Evolutionary conservation across 345 rosid species (phyloP), one percentile per base, ranked within the genome.

Genomic region (Lagerstroemia speciosa): DNA sequence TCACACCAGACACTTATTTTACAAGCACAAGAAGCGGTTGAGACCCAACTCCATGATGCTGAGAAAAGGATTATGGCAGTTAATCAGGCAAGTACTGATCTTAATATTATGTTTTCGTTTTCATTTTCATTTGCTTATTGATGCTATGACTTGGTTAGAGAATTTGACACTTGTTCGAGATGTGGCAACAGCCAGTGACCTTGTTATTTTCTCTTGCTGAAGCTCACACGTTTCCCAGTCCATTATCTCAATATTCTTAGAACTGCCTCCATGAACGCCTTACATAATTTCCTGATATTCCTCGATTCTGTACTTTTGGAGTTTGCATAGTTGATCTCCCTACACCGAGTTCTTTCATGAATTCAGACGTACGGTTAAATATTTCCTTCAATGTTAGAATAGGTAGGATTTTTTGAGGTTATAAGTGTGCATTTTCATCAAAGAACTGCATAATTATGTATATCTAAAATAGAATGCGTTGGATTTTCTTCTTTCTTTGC

Each of bases 1-100:
- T 77, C 89, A 26, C 89, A 90, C 78, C 85, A 82, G 73, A 92
- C 85, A 76, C 88, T 89, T 71, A 70, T 90, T 29, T 66, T 76
- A 67, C 79, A 92, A 55, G 85, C 72, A 64, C 93, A 90, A 84
- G 89, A 87, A 81, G 80, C 84, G 31, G 79, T 85, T 19, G 77
- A 82, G 78, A 80, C 72, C 65, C 83, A 83, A 67, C 82, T 95
- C 69, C 80, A 69, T 36, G 80, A 83, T 67, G 97, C 97, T 57
- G 78, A 81, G 50, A 86, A 82, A 67, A 85, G 87, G 78, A 81
- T 90, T 52, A 63, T 75, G 34, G 78, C 84, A 10, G 87, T 90
- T 68, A 79, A 86, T 46, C 75, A 90, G 96, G 99, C 82, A 90
- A 83, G 92, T 38, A 36, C 10, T 62, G 65, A 65, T 58, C 37